phyloP scores from a whole-genome alignment of 441 rosid species.

The Adansonia rubrostipa region DNA sequence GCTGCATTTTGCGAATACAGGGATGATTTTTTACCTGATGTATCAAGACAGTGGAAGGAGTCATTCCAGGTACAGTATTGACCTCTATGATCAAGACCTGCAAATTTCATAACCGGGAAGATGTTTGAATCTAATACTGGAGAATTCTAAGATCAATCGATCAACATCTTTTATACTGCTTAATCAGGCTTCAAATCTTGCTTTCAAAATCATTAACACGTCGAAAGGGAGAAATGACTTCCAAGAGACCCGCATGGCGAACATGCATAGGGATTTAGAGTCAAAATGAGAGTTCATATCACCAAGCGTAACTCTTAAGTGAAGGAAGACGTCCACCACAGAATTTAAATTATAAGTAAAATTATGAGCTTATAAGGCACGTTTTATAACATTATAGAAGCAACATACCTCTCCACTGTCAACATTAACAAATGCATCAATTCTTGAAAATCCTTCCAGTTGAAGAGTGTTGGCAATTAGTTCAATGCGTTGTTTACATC shows the following conservation, averaged over 20 bases:
- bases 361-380: neutral
- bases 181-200: neutral
- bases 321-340: neutral
- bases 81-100: conserved; percentile 91
- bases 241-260: neutral
- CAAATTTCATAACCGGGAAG: conserved; percentile 21
- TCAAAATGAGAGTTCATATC: neutral
- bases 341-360: neutral
- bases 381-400: conserved; percentile 8
- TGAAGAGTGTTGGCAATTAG: conserved; percentile 76
- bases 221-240: neutral
- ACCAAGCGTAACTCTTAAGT: neutral
- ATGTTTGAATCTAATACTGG: neutral
- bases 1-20: neutral
- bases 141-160: neutral
- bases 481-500: conserved; percentile 76
- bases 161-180: neutral
- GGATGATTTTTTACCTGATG: conserved; percentile 65
- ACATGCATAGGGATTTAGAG: neutral
- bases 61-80: conserved; percentile 96
- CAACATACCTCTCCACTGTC: conserved; percentile 85
- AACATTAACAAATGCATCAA: conserved; percentile 90
- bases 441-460: conserved; percentile 88
- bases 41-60: conserved; percentile 92
- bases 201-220: neutral